Conservation (phyloP, 2,329 filamentous ascomycete species). For the Colletotrichum sidae region DNA sequence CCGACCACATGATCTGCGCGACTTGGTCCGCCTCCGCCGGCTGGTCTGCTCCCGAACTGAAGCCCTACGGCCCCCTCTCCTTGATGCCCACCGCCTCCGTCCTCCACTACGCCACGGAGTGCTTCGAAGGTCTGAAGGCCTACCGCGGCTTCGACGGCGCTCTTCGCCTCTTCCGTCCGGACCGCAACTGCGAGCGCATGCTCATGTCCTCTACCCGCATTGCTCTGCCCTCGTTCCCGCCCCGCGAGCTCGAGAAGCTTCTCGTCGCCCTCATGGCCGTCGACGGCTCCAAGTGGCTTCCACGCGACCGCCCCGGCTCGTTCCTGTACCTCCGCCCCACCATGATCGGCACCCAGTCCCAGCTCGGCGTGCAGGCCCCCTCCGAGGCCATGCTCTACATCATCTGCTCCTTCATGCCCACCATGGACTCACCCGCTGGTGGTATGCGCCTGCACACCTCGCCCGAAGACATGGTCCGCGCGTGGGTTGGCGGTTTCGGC, state of each 20-base stretch:
- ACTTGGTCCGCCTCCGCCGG: slow-evolving; percentile 74
- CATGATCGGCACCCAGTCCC: slow-evolving; percentile 83
- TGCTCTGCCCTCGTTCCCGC: slow-evolving; percentile 79
- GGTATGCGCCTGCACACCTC: slow-evolving; percentile 83
- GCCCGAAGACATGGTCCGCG: slow-evolving; percentile 84
- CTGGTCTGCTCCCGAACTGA: slow-evolving; percentile 80
- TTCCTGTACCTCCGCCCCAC: slow-evolving; percentile 91
- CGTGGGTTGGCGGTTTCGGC: slow-evolving; percentile 94
- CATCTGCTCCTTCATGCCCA: slow-evolving; percentile 74
- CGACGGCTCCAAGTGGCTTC: slow-evolving; percentile 84
- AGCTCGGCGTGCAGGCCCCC: slow-evolving; percentile 84
- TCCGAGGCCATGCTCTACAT: slow-evolving; percentile 90
- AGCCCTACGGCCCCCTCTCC: slow-evolving; percentile 80
- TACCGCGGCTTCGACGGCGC: slow-evolving; percentile 83
- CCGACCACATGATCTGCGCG: slow-evolving; percentile 89
- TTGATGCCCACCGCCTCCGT: slow-evolving; percentile 85
- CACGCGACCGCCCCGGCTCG: slow-evolving; percentile 71
- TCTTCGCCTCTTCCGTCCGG: slow-evolving; percentile 82
- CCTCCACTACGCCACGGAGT: slow-evolving; percentile 91
- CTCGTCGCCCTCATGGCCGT: slow-evolving; percentile 77
- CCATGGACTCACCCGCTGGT: slow-evolving; percentile 61
- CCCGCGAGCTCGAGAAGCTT: slow-evolving; percentile 78
- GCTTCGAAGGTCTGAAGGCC: slow-evolving; percentile 87
- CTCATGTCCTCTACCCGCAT: slow-evolving; percentile 72
- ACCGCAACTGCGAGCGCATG: slow-evolving; percentile 77